phyloP scores from a whole-genome alignment of 1,284 basidiomycete genomes.

The Wallemia ichthyophaga region DNA sequence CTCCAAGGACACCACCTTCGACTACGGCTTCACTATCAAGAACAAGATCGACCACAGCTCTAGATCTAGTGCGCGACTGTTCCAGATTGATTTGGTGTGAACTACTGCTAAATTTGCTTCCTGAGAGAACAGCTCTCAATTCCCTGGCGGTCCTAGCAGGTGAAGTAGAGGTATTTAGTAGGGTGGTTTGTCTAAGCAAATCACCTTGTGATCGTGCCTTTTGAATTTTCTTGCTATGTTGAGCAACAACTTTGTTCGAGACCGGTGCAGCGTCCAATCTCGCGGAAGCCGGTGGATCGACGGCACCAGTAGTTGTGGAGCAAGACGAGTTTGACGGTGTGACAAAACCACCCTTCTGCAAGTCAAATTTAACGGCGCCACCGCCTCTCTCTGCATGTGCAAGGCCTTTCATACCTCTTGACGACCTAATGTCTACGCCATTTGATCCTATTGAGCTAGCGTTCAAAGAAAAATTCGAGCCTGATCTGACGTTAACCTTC shows the following conservation, averaged over 20 bases:
- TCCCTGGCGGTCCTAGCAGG: not conserved
- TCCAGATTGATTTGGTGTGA: not conserved
- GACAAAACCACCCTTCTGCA: conserved; percentile 14
- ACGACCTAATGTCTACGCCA: conserved; percentile 14
- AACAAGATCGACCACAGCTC: conserved; percentile 55
- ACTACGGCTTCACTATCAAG: conserved; percentile 47
- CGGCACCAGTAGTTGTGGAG: conserved; percentile 13
- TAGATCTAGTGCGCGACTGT: conserved; percentile 24
- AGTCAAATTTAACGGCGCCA: conserved; percentile 19
- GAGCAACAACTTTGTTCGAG: conserved; percentile 24
- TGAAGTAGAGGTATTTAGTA: not conserved
- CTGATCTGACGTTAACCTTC: not conserved
- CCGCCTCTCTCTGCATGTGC: conserved; percentile 20
- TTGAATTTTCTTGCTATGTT: conserved; percentile 4
- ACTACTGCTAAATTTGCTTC: conserved; percentile 26
- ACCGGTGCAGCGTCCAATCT: conserved; percentile 25
- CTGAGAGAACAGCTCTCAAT: conserved; percentile 7
- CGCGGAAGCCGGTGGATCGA: conserved; percentile 6
- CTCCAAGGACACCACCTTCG: conserved; percentile 47
- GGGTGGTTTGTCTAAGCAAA: conserved; percentile 9
- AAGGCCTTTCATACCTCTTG: conserved; percentile 19
- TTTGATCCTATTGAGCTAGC: not conserved
- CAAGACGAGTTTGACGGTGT: conserved; percentile 17
- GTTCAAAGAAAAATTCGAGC: not conserved
- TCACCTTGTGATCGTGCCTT: conserved; percentile 5